Evolutionary conservation across 441 rosid species (phyloP), one percentile per base, ranked within the genome.

Genomic region (Populus tomentosa): DNA sequence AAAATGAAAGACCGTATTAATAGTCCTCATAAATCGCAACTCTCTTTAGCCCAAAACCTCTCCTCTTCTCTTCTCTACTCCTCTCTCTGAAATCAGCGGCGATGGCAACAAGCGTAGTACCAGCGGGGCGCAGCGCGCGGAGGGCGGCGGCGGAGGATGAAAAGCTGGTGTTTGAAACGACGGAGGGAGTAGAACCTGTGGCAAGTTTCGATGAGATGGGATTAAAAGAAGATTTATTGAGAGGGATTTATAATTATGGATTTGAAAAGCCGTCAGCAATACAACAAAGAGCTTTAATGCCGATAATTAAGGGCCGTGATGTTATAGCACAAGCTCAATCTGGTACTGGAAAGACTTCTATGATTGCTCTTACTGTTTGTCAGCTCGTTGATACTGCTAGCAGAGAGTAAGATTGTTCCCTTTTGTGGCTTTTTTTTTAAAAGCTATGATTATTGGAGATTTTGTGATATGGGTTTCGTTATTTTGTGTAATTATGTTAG

Each of bases 271-370:
- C 32, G 4, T 30, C 32, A 30, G 32, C 32, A 30, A 30, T 30
- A 72, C 99, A 95, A 72, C 98, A 93, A 83, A 87, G 99, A 36
- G 98, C 97, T 0, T 94, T 95, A 21, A 88, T 95, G 97, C 98
- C 97, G 8, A 90, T 95, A 61, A 87, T 95, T 53, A 89, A 87
- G 77, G 98, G 98, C 3, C 90, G 97, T 0, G 99, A 95, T 72
- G 99, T 95, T 21, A 95, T 95, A 26, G 98, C 98, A 2, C 98
- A 95, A 84, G 99, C 99, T 7, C 99, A 93, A 76, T 95, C 99
- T 20, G 98, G 99, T 79, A 95, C 98, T 0, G 98, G 99, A 2
- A 95, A 95, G 80, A 93, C 97, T 68, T 91, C 98, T 69, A 91
- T 92, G 97, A 92, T 95, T 80, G 98, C 97, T 7, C 95, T 95